phyloP scores from a whole-genome alignment of 208 protist species.

The Trypanosoma lewisi region DNA sequence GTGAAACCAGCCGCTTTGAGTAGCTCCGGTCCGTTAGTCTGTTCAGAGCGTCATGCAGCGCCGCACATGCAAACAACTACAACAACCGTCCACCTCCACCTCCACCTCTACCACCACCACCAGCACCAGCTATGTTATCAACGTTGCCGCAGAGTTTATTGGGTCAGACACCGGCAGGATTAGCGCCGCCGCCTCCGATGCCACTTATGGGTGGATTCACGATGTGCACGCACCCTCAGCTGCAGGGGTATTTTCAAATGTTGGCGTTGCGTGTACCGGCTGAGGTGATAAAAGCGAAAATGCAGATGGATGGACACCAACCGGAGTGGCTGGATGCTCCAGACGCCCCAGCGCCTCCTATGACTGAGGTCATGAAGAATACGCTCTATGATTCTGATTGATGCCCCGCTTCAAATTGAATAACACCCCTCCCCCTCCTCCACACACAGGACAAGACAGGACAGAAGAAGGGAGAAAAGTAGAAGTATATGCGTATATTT shows the following conservation, averaged over 20 bases:
- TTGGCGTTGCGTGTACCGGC: constrained; percentile 44
- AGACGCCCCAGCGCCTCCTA: constrained; percentile 38
- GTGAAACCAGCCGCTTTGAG: background rate
- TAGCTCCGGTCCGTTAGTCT: background rate
- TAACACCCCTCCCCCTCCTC: no score
- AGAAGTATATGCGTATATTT: background rate
- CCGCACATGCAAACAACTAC: no score
- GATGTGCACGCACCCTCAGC: constrained; percentile 47
- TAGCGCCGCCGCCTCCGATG: constrained; percentile 31
- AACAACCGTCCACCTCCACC: no score
- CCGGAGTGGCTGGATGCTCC: constrained; percentile 66
- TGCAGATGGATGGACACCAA: constrained; percentile 53
- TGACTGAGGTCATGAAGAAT: constrained; percentile 27
- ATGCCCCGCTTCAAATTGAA: background rate
- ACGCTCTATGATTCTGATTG: constrained; percentile 50
- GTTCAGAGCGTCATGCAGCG: background rate
- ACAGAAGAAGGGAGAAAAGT: background rate
- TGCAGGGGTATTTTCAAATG: constrained; percentile 73
- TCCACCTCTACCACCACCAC: no score
- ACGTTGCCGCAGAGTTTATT: background rate
- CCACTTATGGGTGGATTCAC: constrained; percentile 36
- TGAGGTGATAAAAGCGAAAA: constrained; percentile 50
- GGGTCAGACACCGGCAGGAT: constrained; percentile 14
- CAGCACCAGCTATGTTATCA: no score
- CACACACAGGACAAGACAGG: background rate